phyloP scores from a whole-genome alignment of 2,329 filamentous ascomycete genomes.

The Sarocladiaceae sp. region DNA sequence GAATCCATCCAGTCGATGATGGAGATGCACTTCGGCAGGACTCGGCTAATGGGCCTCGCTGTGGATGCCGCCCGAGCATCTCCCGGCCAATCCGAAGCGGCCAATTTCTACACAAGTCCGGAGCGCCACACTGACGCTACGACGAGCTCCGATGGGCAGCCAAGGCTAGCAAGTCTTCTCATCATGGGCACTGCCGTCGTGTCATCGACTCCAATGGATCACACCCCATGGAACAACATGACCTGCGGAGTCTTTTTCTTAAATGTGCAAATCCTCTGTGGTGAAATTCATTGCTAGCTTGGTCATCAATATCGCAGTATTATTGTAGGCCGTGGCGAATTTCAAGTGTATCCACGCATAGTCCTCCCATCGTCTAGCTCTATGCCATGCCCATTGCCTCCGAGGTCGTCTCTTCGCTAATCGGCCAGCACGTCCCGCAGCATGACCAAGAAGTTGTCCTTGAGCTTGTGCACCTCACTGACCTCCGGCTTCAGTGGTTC shows the following conservation, averaged over 20 bases:
- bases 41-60: slow-evolving; percentile 6
- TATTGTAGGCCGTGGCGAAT: no score
- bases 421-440: slow-evolving; percentile 73
- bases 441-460: slow-evolving; percentile 75
- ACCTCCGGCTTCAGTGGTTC: slow-evolving; percentile 78
- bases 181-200: no score
- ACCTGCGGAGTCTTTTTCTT: no score
- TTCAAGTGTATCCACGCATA: no score
- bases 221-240: no score
- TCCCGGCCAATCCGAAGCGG: background rate
- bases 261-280: no score
- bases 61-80: background rate
- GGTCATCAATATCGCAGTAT: no score
- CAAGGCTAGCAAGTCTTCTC: no score
- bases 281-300: no score
- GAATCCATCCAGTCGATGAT: slow-evolving; percentile 8
- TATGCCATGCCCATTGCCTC: background rate
- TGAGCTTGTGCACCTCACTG: slow-evolving; percentile 72
- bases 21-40: slow-evolving; percentile 8
- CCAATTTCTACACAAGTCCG: slow-evolving; percentile 7
- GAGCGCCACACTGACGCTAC: background rate
- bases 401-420: slow-evolving; percentile 33
- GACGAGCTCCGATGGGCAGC: slow-evolving; percentile 2
- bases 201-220: slow-evolving; percentile 6
- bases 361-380: no score